Base-by-base conservation (phyloP, 345 rosid genomes). In the Arabis hirsuta region DNA sequence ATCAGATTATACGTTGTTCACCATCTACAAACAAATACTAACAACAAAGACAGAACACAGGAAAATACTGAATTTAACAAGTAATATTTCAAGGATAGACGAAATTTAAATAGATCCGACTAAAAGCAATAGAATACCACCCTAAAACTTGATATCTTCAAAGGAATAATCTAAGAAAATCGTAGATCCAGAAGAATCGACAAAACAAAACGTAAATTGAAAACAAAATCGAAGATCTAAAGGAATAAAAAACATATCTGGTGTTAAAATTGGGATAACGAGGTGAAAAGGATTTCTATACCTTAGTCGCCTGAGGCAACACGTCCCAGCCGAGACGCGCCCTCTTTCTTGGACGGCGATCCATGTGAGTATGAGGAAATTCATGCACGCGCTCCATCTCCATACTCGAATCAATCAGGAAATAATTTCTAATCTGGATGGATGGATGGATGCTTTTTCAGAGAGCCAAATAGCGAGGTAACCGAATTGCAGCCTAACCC, bases 301-400 rank as follows among this genome's bases (percentile, higher is more conserved):
- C 97, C 93, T 89, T 86, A 0, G 87, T 84, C 2, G 82, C 65
- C 68, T 80, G 77, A 62, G 90, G 88, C 39, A 84, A 52, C 3
- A 88, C 92, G 57, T 92, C 98, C 98, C 98, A 90, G 55, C 98
- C 98, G 64, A 92, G 72, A 70, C 97, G 97, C 48, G 86, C 88
- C 72, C 96, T 82, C 84, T 91, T 91, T 59, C 97, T 77, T 7
- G 98, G 98, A 43, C 96, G 92, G 16, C 86, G 90, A 76, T 90
- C 96, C 60, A 90, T 80, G 66, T 83, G 85, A 72, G 89, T 56
- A 32, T 66, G 85, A 38, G 98, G 96, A 66, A 92, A 79, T 72
- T 86, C 88, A 4, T 80, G 81, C 62, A 85, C 85, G 77, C 94
- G 91, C 76, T 90, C 96, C 90, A 81, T 90, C 95, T 90, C 96